Base-by-base conservation (phyloP, 106 monocot genomes). In the Dioscorea dumetorum region DNA sequence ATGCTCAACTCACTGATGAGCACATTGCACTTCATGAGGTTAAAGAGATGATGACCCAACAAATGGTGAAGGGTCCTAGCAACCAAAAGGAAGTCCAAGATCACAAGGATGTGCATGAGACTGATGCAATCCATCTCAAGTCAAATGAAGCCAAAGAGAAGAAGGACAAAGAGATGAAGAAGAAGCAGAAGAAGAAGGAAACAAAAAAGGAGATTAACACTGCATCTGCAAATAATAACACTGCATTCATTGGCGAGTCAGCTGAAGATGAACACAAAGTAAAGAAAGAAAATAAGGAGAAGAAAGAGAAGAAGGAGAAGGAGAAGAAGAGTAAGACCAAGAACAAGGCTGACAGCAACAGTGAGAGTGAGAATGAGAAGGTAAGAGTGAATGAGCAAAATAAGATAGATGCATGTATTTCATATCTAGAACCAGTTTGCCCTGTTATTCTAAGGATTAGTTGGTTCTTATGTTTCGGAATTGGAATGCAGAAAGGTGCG, bases 341-440 rank as follows among this genome's bases (percentile, higher is more conserved):
- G 28, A 48, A 49, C 48, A 49, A 20, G 8, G 12, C 4, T 13
- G 21, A 48, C 65, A 65, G 33, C 15, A 63, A 4, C 62, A 63
- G 31, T 31, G 62, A 63, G 62, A 34, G 62, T 22, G 65, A 65
- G 65, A 48, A 65, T 49, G 65, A 65, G 65, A 65, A 65, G 41
- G 48, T 62, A 62, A 6, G 54, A 13, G 15, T 54, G 13, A 8
- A 54, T 13, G 12, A 54, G 54, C 54, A 54, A 12, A 16, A 54
- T 18, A 19, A 54, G 2, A 16, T 19, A 54, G 13, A 54, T 15
- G 15, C 13, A 54, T 54, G 51, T 12, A 13, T 54, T 54, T 54
- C 54, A 16, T 54, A 53, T 53, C 18, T 53, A 4, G 14, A 53
- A 53, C 18, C 53, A 16, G 53, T 10, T 2, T 53, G 16, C 53